phyloP scores from a whole-genome alignment of 1,284 basidiomycete species.

The Fistulinella cinereoalba region DNA sequence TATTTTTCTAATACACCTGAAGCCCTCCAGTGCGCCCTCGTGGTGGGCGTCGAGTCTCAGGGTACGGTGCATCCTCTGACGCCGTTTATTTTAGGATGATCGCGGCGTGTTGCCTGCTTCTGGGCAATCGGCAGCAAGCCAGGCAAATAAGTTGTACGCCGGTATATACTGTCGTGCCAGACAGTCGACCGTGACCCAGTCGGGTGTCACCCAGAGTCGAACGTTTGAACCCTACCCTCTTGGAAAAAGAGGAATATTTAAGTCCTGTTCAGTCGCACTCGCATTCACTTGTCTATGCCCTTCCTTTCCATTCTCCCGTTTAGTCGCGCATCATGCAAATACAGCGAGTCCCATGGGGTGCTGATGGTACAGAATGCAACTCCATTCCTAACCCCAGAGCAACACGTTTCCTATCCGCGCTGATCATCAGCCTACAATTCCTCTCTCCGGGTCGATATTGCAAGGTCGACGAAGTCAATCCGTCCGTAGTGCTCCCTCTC shows the following conservation, averaged over 20 bases:
- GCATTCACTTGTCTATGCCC: background rate
- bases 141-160: background rate
- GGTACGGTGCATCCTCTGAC: background rate
- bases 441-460: background rate
- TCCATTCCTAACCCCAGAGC: slow-evolving; percentile 2
- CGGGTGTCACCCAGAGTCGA: slow-evolving; percentile 1
- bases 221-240: background rate
- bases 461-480: background rate
- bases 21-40: background rate
- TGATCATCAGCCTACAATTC: background rate
- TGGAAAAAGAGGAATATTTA: background rate
- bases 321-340: no score
- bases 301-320: no score
- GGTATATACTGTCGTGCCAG: background rate
- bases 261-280: background rate
- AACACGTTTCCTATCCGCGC: slow-evolving; percentile 2
- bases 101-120: background rate
- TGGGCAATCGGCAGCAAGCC: background rate
- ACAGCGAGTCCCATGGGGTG: no score
- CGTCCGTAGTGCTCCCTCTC: no score
- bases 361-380: background rate
- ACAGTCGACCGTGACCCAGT: background rate
- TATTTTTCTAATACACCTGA: background rate
- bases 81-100: background rate
- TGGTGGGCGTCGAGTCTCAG: background rate